Conservation (phyloP, 495 filamentous ascomycete species). For the Aspergillus homomorphus region DNA sequence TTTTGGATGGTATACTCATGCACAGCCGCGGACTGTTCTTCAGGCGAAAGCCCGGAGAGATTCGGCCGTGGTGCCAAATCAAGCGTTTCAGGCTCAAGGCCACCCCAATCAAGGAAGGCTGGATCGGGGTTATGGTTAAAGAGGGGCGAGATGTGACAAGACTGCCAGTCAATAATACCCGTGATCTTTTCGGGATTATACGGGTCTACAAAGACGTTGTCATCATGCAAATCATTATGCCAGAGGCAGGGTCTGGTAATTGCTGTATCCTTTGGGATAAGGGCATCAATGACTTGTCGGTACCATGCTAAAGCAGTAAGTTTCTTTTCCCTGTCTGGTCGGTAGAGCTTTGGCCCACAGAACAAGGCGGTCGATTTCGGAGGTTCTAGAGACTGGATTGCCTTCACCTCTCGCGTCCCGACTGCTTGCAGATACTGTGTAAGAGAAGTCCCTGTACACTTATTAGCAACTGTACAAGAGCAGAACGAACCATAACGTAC, state of each 20-base stretch:
- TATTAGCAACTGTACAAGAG: slow-evolving; percentile 15
- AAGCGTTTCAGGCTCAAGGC: slow-evolving; percentile 31
- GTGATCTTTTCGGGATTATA: slow-evolving; percentile 31
- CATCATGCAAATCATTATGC: slow-evolving; percentile 42
- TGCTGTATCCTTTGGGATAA: slow-evolving; percentile 26
- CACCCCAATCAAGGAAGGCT: slow-evolving; percentile 31
- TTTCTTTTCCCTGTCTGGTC: slow-evolving; percentile 30
- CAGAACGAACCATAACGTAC: slow-evolving; percentile 18
- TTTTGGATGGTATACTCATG: slow-evolving; percentile 26
- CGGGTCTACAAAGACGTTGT: slow-evolving; percentile 40
- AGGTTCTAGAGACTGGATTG: slow-evolving; percentile 23
- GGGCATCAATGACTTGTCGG: slow-evolving; percentile 24
- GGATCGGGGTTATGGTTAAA: slow-evolving; percentile 35
- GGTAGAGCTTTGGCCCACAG: slow-evolving; percentile 34
- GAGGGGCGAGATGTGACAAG: slow-evolving; percentile 33
- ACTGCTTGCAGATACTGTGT: slow-evolving; percentile 28
- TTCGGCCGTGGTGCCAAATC: slow-evolving; percentile 23
- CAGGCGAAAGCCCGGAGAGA: slow-evolving; percentile 23
- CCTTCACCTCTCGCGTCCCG: slow-evolving; percentile 26
- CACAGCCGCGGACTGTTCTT: slow-evolving; percentile 22
- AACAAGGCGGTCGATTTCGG: slow-evolving; percentile 29
- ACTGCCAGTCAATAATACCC: slow-evolving; percentile 42
- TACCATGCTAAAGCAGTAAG: slow-evolving; percentile 28
- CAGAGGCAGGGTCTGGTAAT: slow-evolving; percentile 33
- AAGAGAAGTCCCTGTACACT: slow-evolving; percentile 22